Conservation (phyloP, 768 basidiomycete species). For the Lentinula aciculospora region DNA sequence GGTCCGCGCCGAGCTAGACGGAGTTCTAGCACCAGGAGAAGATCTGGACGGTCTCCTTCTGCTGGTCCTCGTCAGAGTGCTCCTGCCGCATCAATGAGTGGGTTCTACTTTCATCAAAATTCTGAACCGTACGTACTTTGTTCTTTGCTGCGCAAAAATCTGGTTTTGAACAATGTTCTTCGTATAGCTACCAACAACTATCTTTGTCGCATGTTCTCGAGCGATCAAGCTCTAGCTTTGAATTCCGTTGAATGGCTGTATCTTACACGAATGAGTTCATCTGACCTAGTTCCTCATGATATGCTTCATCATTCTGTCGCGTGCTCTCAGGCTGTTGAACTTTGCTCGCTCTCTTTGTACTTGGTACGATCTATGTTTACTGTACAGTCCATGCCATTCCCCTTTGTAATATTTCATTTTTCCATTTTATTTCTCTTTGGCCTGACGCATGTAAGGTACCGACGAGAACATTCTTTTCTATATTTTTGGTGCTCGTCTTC, state of each 20-base stretch:
- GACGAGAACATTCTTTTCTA: too few relatives aligned
- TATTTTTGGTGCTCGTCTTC: too few relatives aligned
- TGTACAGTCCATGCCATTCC: not conserved
- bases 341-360: not conserved
- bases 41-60: slow-evolving; percentile 37
- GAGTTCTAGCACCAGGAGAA: slow-evolving; percentile 41
- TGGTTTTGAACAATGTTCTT: slow-evolving; percentile 1
- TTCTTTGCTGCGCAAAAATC: slow-evolving; percentile 6
- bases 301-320: not conserved
- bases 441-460: too few relatives aligned
- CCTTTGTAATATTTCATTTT: not conserved
- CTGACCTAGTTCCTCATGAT: not conserved
- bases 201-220: slow-evolving; percentile 77
- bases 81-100: slow-evolving; percentile 72
- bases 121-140: slow-evolving; percentile 76
- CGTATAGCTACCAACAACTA: slow-evolving; percentile 78
- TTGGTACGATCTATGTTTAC: not conserved
- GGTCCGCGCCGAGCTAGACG: slow-evolving; percentile 30
- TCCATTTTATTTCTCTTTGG: not conserved
- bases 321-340: not conserved
- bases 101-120: slow-evolving; percentile 92
- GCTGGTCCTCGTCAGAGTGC: slow-evolving; percentile 39
- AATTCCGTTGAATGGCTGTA: slow-evolving; percentile 60
- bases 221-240: slow-evolving; percentile 70
- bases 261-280: not conserved